Evolutionary conservation across 768 basidiomycete genomes (phyloP).

Genomic region (Phlegmacium glaucopus): DNA sequence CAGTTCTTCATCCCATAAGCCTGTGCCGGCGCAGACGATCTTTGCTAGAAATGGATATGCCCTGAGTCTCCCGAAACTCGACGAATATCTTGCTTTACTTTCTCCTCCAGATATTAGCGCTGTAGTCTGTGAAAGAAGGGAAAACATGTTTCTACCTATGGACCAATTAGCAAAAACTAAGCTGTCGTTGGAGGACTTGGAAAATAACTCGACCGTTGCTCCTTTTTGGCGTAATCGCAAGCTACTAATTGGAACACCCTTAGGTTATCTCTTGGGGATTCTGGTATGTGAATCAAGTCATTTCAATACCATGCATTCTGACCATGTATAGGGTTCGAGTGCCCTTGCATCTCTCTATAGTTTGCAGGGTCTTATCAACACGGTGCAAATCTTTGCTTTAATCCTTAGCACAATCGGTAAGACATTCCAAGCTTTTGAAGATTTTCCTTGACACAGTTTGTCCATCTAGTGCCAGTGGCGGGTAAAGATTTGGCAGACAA

Average conservation of each 20-base stretch:
- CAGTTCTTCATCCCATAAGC: slow-evolving; percentile 29
- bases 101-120: slow-evolving; percentile 40
- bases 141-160: slow-evolving; percentile 61
- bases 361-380: slow-evolving; percentile 64
- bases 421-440: slow-evolving; percentile 1
- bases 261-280: slow-evolving; percentile 49
- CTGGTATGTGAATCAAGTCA: slow-evolving; percentile 38
- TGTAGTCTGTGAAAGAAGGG: slow-evolving; percentile 11
- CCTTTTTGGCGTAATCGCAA: slow-evolving; percentile 56
- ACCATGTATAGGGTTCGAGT: slow-evolving; percentile 56
- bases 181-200: slow-evolving; percentile 55
- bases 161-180: slow-evolving; percentile 47
- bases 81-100: slow-evolving; percentile 50
- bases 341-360: slow-evolving; percentile 67
- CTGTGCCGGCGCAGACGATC: slow-evolving; percentile 52
- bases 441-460: background rate
- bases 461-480: slow-evolving; percentile 34
- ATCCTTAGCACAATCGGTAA: slow-evolving; percentile 65
- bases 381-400: slow-evolving; percentile 68
- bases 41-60: slow-evolving; percentile 59
- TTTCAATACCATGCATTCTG: slow-evolving; percentile 1
- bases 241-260: slow-evolving; percentile 43
- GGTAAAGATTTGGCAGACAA: slow-evolving; percentile 36
- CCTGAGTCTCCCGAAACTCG: slow-evolving; percentile 59
- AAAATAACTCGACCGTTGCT: slow-evolving; percentile 45